Evolutionary conservation across 1,284 basidiomycete species (phyloP), one percentile per base, ranked within the genome.

Genomic region (Rhodotorula sp.): DNA sequence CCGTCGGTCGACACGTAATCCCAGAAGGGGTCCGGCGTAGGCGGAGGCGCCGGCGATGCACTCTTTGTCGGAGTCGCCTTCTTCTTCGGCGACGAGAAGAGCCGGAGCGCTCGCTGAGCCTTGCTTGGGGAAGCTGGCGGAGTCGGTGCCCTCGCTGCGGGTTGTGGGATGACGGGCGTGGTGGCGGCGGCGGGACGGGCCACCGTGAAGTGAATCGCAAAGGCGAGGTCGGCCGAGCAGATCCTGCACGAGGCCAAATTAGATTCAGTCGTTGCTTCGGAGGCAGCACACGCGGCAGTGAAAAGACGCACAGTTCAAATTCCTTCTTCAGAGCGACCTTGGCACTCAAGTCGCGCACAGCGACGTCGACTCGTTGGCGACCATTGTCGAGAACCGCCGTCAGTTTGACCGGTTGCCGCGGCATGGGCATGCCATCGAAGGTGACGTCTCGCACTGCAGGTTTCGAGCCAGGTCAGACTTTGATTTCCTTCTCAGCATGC

Each of bases 321-420:
- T 97, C 94, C 80, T 95, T 93, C 62, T 91, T 63, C 7, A 75
- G 66, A 49, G 66, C 89, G 73, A 98, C 91, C 29, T 84, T 84
- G 66, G 86, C 87, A 42, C 89, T 87, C 51, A 84, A 82, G 45
- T 82, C 83, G 5, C 97, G 82, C 17, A 83, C 82, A 0, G 92
- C 93, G 1, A 95, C 97, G 7, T 91, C 92, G 66, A 99, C 95
- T 75, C 90, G 95, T 81, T 98, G 94, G 68, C 96, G 93, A 14
- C 95, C 94, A 77, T 98, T 98, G 82, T 97, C 95, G 69, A 99
- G 84, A 0, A 92, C 93, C 79, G 92, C 91, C n/a, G 89, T 89
- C 76, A 97, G 85, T 48, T 83, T 84, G 0, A 94, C 94, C 0
- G 86, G 82, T 73, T 91, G 84, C 24, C 82, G 82, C 0, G 93